Conservation (phyloP, 768 basidiomycete species). For the Rickenella mellea region DNA sequence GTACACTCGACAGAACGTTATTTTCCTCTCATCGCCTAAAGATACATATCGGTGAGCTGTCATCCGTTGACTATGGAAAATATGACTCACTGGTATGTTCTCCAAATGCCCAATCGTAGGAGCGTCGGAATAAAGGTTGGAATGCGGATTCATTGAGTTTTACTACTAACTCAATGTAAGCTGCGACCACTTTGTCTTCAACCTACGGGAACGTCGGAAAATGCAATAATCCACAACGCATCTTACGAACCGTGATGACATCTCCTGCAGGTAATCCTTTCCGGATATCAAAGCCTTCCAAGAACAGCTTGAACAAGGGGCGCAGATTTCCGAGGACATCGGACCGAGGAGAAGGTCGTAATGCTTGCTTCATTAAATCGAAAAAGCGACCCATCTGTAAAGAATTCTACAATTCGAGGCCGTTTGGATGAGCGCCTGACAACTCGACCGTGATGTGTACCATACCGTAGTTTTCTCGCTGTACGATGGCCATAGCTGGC, state of each 20-base stretch:
- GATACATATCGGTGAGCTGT: not conserved
- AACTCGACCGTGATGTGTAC: constrained; percentile 5
- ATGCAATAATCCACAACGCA: not conserved
- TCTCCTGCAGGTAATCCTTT: constrained; percentile 15
- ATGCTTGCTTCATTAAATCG: constrained; percentile 50
- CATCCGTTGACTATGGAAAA: not conserved
- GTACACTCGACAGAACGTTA: constrained; percentile 71
- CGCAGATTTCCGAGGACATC: constrained; percentile 61
- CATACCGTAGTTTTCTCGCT: not conserved
- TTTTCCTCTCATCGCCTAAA: constrained; percentile 37
- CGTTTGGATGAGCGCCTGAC: not conserved
- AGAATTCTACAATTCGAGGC: not conserved
- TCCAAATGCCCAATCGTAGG: constrained; percentile 93
- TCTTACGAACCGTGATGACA: not conserved
- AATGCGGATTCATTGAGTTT: constrained; percentile 91
- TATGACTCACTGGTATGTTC: constrained; percentile 34
- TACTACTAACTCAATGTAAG: constrained; percentile 83
- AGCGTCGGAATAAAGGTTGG: constrained; percentile 80
- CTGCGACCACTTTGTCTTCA: constrained; percentile 45
- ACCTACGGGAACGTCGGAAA: constrained; percentile 25
- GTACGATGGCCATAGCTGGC: constrained; percentile 41
- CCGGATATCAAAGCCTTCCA: constrained; percentile 62
- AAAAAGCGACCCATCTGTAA: constrained; percentile 51
- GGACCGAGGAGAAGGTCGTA: constrained; percentile 56
- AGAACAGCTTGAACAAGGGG: constrained; percentile 64